Evolutionary conservation across 2,329 filamentous ascomycete genomes (phyloP).

Genomic region (Stagonosporopsis rhizophila): DNA sequence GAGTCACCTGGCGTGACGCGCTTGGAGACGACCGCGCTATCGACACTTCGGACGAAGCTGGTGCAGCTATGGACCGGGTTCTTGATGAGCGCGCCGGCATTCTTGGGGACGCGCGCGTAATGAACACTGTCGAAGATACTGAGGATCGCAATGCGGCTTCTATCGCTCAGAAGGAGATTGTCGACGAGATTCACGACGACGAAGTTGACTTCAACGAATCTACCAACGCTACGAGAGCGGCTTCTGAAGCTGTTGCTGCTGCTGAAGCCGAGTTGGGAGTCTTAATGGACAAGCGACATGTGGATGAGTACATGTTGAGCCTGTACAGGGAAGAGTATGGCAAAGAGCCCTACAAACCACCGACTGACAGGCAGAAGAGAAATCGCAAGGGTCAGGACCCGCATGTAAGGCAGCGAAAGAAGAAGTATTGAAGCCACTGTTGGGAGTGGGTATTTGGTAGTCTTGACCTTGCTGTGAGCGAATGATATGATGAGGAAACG

Average conservation of each 20-base stretch:
- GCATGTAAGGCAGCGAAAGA: conserved; percentile 41
- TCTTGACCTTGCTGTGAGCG: no score
- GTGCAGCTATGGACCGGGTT: conserved; percentile 84
- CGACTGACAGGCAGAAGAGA: conserved; percentile 42
- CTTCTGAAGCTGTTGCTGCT: conserved; percentile 24
- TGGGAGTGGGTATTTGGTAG: background rate
- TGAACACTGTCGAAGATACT: conserved; percentile 89
- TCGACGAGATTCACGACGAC: conserved; percentile 60
- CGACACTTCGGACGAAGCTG: conserved; percentile 67
- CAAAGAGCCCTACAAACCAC: conserved; percentile 42
- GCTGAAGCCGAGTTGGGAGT: conserved; percentile 26
- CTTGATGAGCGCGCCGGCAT: conserved; percentile 72
- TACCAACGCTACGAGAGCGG: conserved; percentile 35
- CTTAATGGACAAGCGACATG: conserved; percentile 33
- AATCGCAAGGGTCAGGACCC: conserved; percentile 41
- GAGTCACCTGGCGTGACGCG: conserved; percentile 72
- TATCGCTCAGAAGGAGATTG: conserved; percentile 85
- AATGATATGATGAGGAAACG: background rate
- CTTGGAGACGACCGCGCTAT: conserved; percentile 59
- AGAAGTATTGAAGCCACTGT: conserved; percentile 30
- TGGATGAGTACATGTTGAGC: conserved; percentile 48
- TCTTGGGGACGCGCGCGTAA: conserved; percentile 64
- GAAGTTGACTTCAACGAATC: conserved; percentile 52
- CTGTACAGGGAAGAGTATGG: conserved; percentile 42
- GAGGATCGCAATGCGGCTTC: conserved; percentile 91